Conservation (phyloP, 2,329 filamentous ascomycete genomes). For the Furcasterigmium sp. region DNA sequence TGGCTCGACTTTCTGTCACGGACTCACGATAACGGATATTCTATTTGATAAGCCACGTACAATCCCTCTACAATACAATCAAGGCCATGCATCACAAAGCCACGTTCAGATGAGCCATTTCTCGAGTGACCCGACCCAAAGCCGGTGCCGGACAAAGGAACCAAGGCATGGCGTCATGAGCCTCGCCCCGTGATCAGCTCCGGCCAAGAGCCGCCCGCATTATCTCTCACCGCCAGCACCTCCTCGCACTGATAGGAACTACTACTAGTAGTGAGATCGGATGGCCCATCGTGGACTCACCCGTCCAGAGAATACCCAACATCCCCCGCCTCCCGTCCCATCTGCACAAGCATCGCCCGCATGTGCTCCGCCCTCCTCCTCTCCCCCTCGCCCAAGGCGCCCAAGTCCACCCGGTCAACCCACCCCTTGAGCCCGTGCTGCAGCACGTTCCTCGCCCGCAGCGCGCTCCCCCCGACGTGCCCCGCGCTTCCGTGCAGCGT, state of each 20-base stretch:
- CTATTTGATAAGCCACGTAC: not conserved
- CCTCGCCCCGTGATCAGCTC: not conserved
- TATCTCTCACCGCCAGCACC: not conserved
- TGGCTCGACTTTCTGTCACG: too few species aligned
- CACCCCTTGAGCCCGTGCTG: slow-evolving; percentile 69
- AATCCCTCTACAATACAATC: too few species aligned
- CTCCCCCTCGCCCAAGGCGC: slow-evolving; percentile 33
- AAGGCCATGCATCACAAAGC: too few species aligned
- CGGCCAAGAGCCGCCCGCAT: not conserved
- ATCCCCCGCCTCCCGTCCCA: slow-evolving; percentile 56
- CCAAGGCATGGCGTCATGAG: too few species aligned
- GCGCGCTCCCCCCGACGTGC: slow-evolving; percentile 45
- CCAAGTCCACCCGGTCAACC: slow-evolving; percentile 56
- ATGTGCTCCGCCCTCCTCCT: slow-evolving; percentile 54
- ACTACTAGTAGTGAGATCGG: too few species aligned
- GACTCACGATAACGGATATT: too few species aligned
- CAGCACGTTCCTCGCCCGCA: slow-evolving; percentile 65
- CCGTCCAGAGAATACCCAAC: slow-evolving; percentile 59
- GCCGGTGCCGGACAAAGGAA: too few species aligned
- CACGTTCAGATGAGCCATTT: too few species aligned
- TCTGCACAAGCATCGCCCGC: slow-evolving; percentile 54
- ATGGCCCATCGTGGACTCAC: not conserved
- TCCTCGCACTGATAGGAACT: too few species aligned
- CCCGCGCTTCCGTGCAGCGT: slow-evolving; percentile 71
- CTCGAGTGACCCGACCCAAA: too few species aligned